Conservation (phyloP, 2,329 filamentous ascomycete species). For the Paramyrothecium roridum region DNA sequence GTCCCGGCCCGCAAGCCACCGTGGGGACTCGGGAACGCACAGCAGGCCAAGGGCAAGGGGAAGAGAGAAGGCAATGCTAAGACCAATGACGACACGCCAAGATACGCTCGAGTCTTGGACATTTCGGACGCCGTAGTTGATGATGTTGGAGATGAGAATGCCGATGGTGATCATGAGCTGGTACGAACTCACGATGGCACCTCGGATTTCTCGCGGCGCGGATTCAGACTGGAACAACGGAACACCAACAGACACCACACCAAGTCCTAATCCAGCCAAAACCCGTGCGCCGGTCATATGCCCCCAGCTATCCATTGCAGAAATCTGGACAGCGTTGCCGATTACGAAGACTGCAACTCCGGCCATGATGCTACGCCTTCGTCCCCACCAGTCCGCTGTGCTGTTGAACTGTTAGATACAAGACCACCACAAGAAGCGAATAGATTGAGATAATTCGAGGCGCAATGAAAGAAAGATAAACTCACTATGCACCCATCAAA, state of each 20-base stretch:
- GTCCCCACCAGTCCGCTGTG: conserved; percentile 55
- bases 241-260: conserved; percentile 62
- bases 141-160: conserved; percentile 55
- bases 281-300: conserved; percentile 65
- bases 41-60: conserved; percentile 52
- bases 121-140: conserved; percentile 49
- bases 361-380: conserved; percentile 51
- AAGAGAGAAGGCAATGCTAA: conserved; percentile 51
- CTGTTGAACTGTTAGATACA: conserved; percentile 19
- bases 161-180: conserved; percentile 73
- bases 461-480: background rate
- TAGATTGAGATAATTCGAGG: too few relatives aligned
- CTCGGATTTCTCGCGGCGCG: conserved; percentile 59
- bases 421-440: too few relatives aligned
- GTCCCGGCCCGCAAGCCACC: conserved; percentile 48
- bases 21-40: conserved; percentile 53
- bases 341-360: conserved; percentile 56
- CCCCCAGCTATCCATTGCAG: conserved; percentile 56
- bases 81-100: conserved; percentile 61
- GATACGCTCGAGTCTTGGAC: conserved; percentile 40
- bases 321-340: conserved; percentile 65
- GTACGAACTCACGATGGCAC: conserved; percentile 65
- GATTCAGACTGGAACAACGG: conserved; percentile 67
- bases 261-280: conserved; percentile 65
- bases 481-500: conserved; percentile 45